Percentiles rank a stretch among this genome's conserved stretches.
phyloP scores from a whole-genome alignment of 768 basidiomycete genomes.

The Lentinula detonsa region DNA sequence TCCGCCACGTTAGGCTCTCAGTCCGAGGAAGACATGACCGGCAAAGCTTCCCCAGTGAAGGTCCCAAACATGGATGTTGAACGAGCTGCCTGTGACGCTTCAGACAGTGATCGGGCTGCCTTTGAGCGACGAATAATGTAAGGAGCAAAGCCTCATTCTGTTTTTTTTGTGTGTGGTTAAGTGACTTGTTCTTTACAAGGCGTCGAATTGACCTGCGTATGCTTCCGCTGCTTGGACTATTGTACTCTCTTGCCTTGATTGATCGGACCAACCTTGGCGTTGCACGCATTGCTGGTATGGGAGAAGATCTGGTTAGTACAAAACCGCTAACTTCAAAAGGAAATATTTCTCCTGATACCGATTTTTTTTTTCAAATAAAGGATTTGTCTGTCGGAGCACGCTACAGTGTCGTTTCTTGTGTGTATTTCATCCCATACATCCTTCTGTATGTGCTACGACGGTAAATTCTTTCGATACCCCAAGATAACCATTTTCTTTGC shows the following conservation, averaged over 20 bases:
- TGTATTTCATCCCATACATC: slow-evolving; percentile 13
- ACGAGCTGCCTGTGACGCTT: neutral
- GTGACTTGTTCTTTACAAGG: slow-evolving; percentile 10
- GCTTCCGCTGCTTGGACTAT: slow-evolving; percentile 27
- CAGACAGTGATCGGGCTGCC: neutral
- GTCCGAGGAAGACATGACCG: neutral
- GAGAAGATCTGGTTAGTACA: slow-evolving; percentile 22
- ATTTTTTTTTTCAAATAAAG: neutral
- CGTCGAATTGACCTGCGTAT: slow-evolving; percentile 26
- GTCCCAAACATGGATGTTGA: neutral
- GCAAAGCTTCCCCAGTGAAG: neutral
- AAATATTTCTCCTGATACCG: neutral
- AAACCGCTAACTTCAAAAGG: neutral
- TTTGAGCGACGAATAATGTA: slow-evolving; percentile 2
- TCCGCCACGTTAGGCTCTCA: neutral
- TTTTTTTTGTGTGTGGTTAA: neutral
- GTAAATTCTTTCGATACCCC: no score
- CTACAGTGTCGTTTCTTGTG: slow-evolving; percentile 11
- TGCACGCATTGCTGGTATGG: slow-evolving; percentile 31
- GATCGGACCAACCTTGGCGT: slow-evolving; percentile 28
- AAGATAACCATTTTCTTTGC: no score
- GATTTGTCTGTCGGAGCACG: slow-evolving; percentile 7
- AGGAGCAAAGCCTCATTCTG: neutral
- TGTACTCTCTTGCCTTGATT: slow-evolving; percentile 29
- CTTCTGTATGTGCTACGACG: slow-evolving; percentile 6